Evolutionary conservation across 2,329 filamentous ascomycete species (phyloP), one percentile per base, ranked within the genome.

Genomic region (Lizonia empirigonia): DNA sequence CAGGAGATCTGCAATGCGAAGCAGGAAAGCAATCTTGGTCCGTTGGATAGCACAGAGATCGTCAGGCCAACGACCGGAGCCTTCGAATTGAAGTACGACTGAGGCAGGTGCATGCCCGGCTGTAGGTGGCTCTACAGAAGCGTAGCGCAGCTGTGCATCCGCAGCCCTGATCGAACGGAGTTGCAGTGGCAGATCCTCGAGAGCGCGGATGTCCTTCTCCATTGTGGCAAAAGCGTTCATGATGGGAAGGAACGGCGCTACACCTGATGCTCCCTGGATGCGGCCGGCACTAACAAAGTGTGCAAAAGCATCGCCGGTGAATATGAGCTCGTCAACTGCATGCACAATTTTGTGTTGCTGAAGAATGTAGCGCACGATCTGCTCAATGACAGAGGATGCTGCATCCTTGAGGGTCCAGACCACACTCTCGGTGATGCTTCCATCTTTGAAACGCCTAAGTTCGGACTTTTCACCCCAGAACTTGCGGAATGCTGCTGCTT

Each of bases 391-490:
- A 6, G 86, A 83, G 24, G 76, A 77, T 1, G 85, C 77, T 1
- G 82, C 78, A 46, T 83, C 80, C 58, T 86, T 82, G 2, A 80
- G 55, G 2, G 74, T 80, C 94, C 94, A 99, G 16, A 96, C 87
- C 23, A 97, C 78, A 65, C 90, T 96, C 73, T 99, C 95, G 7
- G 91, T 81, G 59, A 99, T 97, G 63, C 88, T 93, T 18, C 94
- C 94, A 66, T 97, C 91, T 64, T 92, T 95, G 79, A 99, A 99
- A 16, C 94, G 89, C 58, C 94, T 85, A 36, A 99, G 80, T 72
- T 99, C 94, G 1, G 94, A 85, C 70, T 94, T 96, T 8, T 93
- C 88, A 6, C 93, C 94, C 94, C 95, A 99, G 70, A 99, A 97
- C 26, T 87, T 84, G 27, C 90, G 89, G 72, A 97, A 99, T 24